Base-by-base conservation (phyloP, 768 basidiomycete species). In the Mycena olivaceomarginata region DNA sequence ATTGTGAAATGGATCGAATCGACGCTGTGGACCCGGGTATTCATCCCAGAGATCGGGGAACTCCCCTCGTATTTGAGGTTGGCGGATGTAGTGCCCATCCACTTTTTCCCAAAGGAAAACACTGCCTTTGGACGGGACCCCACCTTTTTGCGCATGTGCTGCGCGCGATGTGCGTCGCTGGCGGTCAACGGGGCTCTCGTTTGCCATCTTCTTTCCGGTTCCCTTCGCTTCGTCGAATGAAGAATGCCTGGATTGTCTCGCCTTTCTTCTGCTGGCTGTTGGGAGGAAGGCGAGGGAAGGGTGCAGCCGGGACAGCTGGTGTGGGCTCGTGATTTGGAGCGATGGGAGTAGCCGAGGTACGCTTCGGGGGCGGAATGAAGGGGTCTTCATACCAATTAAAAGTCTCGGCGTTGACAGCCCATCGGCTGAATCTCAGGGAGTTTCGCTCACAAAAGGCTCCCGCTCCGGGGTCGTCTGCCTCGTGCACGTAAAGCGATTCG, bases 61-160 rank as follows among this genome's bases (percentile, higher is more conserved):
- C 18, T 59, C 15, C 5, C n/a, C 7, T n/a, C 72, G 63, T 7
- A 8, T 5, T 59, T 9, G 41, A 10, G 64, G 16, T 12, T 22
- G 37, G 12, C 56, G 72, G 53, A 73, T 73, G 16, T 45, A 67
- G 31, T 59, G n/a, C 10, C 64, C 64, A 12, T 65, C 37, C 11
- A 25, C 15, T 45, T 66, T 15, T n/a, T 73, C 64, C 72, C 64
- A 73, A 40, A 45, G 2, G 18, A 66, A 72, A 31, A 72, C 41
- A 8, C 9, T 11, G 51, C 53, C 71, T 46, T 59, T 66, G 4
- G n/a, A 25, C 22, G 63, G 63, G 22, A 59, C 64, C 18, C 2
- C 18, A 8, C 63, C 63, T 8, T 31, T 43, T 57, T 31, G 18
- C 43, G 63, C 69, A 45, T 70, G 20, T 0, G 46, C 69, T 37